phyloP scores from a whole-genome alignment of 1,284 basidiomycete species.

The Tilletiopsis washingtonensis region DNA sequence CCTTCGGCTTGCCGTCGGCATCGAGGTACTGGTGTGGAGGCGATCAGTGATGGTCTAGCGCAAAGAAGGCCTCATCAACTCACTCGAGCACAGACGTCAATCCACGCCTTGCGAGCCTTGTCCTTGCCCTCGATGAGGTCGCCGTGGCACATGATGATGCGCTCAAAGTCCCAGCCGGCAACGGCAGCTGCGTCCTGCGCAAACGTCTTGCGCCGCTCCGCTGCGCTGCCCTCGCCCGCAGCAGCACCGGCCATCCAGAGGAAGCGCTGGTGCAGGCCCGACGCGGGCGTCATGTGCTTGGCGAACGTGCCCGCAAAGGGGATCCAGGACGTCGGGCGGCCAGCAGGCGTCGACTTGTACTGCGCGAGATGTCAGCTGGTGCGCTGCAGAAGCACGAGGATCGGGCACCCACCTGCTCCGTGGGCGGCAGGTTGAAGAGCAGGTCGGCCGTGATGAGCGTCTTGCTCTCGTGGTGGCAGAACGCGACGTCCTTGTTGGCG shows the following conservation, averaged over 20 bases:
- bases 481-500: constrained; percentile 79
- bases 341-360: constrained; percentile 21
- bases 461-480: constrained; percentile 69
- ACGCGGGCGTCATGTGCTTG: constrained; percentile 6
- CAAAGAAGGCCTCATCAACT: not conserved
- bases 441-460: constrained; percentile 80
- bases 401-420: constrained; percentile 64
- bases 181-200: constrained; percentile 59
- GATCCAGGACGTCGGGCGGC: constrained; percentile 23
- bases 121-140: constrained; percentile 64
- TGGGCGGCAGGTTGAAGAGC: constrained; percentile 77
- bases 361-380: not conserved
- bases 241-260: constrained; percentile 18
- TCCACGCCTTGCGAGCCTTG: not conserved
- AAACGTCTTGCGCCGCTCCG: constrained; percentile 27
- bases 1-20: too few relatives aligned
- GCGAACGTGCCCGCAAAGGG: constrained; percentile 22
- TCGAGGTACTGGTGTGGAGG: too few relatives aligned
- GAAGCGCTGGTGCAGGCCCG: constrained; percentile 23
- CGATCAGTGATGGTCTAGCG: too few relatives aligned
- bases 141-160: constrained; percentile 89
- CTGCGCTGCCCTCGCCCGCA: constrained; percentile 42
- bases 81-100: not conserved
- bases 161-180: constrained; percentile 72
- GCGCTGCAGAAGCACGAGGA: not conserved